Conservation (phyloP, 2,329 filamentous ascomycete species). For the Tetracladium maxilliforme region DNA sequence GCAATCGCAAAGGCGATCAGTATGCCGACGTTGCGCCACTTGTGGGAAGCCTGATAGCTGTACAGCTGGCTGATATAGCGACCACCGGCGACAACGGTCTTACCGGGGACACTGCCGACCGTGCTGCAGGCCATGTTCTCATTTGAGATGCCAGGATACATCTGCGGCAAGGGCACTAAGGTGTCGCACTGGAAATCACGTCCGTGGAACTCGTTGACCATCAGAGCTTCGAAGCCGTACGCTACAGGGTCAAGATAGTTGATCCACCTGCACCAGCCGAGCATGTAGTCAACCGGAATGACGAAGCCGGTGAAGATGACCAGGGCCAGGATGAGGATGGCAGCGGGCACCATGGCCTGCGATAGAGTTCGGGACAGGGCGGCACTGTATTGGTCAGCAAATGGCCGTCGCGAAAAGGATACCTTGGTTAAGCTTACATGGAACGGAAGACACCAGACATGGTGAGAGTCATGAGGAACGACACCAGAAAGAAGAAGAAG, state of each 20-base stretch:
- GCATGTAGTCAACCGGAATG: constrained; percentile 43
- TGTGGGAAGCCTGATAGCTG: constrained; percentile 37
- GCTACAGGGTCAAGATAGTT: constrained; percentile 47
- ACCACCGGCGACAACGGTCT: constrained; percentile 36
- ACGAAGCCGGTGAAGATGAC: constrained; percentile 52
- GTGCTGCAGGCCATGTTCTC: constrained; percentile 36
- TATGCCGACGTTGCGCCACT: constrained; percentile 57
- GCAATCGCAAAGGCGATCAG: constrained; percentile 45
- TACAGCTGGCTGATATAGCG: constrained; percentile 36
- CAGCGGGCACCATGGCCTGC: constrained; percentile 57
- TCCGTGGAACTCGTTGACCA: constrained; percentile 64
- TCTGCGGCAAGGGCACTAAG: constrained; percentile 24
- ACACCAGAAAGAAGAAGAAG: constrained; percentile 73
- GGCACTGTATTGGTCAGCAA: no score
- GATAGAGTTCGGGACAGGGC: constrained; percentile 21
- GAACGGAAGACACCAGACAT: constrained; percentile 81
- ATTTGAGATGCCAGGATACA: constrained; percentile 21
- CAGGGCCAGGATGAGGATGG: constrained; percentile 58
- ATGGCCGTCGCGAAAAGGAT: no score
- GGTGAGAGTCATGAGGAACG: constrained; percentile 53
- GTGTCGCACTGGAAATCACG: constrained; percentile 8
- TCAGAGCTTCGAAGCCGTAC: constrained; percentile 68
- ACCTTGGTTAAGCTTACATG: no score
- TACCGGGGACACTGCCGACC: constrained; percentile 37
- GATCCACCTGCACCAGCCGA: constrained; percentile 71